A percentile compares a stretch with the other conserved stretches of the same genome.
These are phyloP conservation scores for Populus hybrid DNA, from an alignment of 441 rosid genomes.

Conservation along the genomic window DNA sequence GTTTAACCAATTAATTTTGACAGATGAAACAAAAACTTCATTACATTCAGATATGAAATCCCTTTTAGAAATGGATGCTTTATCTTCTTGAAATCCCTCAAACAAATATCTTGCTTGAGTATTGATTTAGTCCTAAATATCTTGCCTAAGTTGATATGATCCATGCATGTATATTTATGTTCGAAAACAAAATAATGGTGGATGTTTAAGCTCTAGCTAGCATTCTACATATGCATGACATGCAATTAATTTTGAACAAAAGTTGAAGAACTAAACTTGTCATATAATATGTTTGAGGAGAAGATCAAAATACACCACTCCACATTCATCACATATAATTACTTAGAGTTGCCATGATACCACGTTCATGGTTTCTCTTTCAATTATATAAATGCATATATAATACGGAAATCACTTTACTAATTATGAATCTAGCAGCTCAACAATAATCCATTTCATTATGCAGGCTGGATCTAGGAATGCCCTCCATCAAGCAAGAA, in stretches of 20 bases:
- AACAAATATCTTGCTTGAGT: too few relatives aligned
- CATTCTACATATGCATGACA: too few relatives aligned
- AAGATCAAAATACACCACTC: slow-evolving; percentile 16
- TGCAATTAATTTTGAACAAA: background rate
- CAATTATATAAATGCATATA: slow-evolving; percentile 13
- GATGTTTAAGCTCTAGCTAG: too few relatives aligned
- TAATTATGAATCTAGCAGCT: slow-evolving; percentile 1
- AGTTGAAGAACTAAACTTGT: background rate
- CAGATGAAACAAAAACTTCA: too few relatives aligned
- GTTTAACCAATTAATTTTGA: too few relatives aligned
- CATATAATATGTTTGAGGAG: slow-evolving; percentile 3
- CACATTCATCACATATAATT: slow-evolving; percentile 18
- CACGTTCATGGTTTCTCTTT: slow-evolving; percentile 9
- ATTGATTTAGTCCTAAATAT: too few relatives aligned
- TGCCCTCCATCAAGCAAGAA: slow-evolving; percentile 60
- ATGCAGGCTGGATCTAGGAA: slow-evolving; percentile 41
- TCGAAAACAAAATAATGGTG: too few relatives aligned
- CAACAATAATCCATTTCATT: slow-evolving; percentile 41
- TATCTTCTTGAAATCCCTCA: too few relatives aligned
- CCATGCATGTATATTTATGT: too few relatives aligned
- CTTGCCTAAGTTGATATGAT: too few relatives aligned
- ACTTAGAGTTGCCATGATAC: slow-evolving; percentile 7
- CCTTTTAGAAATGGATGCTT: too few relatives aligned
- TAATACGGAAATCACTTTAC: slow-evolving; percentile 11
- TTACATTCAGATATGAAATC: too few relatives aligned